phyloP scores from a whole-genome alignment of 1,139 yeast species.

The Geotrichum histeridarum region DNA sequence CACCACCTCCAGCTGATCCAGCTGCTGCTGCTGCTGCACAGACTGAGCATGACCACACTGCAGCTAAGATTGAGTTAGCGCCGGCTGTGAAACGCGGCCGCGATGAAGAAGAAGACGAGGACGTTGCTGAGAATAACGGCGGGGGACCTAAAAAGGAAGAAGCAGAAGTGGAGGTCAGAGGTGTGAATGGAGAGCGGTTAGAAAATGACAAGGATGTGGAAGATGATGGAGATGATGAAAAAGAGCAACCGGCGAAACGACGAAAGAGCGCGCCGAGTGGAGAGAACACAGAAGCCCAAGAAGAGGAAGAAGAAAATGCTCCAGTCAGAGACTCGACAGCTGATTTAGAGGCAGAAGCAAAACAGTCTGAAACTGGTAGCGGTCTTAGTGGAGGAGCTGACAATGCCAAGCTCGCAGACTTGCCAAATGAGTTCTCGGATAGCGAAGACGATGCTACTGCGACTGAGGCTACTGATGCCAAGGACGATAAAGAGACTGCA shows the following conservation, averaged over 20 bases:
- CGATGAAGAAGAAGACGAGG: not conserved
- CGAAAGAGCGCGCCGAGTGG: slow-evolving; percentile 5
- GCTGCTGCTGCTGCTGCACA: not conserved
- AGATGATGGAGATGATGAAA: not conserved
- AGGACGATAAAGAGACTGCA: slow-evolving; percentile 2
- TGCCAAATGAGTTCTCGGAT: slow-evolving; percentile 13
- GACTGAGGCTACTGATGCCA: slow-evolving; percentile 1
- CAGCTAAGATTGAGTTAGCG: not conserved
- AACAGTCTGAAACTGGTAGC: not conserved
- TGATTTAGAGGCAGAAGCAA: slow-evolving; percentile 7
- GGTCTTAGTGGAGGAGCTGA: not conserved
- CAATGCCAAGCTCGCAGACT: slow-evolving; percentile 1
- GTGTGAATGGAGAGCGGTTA: not conserved
- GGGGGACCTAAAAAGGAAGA: not conserved
- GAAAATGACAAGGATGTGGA: not conserved
- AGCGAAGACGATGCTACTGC: slow-evolving; percentile 9
- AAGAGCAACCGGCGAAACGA: slow-evolving; percentile 4
- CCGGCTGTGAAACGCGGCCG: not conserved
- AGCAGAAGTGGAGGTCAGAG: not conserved
- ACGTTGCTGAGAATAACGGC: not conserved
- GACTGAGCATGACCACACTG: not conserved
- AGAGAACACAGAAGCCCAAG: not conserved
- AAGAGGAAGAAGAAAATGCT: not conserved
- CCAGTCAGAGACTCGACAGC: slow-evolving; percentile 6
- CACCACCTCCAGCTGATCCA: not conserved